Base-by-base conservation (phyloP, 2,329 filamentous ascomycete genomes). In the Neonectria punicea region DNA sequence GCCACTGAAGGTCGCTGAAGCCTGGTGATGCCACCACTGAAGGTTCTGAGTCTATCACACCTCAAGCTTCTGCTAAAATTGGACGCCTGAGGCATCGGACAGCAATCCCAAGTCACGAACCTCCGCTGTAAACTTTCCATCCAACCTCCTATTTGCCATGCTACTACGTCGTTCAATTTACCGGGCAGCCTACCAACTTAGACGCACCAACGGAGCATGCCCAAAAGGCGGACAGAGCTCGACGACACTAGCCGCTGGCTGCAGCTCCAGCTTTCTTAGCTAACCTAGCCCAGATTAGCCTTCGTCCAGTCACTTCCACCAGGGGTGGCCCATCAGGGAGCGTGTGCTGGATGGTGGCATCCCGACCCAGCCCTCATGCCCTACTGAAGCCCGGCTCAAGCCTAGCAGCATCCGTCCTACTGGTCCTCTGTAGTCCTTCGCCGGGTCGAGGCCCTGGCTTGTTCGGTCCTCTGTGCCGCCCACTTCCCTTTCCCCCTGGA, bases 331-430 rank as follows among this genome's bases (percentile, higher is more conserved):
- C 49, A 51, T 34, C 22, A 51, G 11, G 49, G 28, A 34, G 49
- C 16, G 49, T 10, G 30, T 34, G 49, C n/a, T 51, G 49, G 30
- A 34, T 51, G 49, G 49, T 36, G 49, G 32, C 49, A 51, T 51
- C 49, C 30, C 14, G 16, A 41, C 39, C 43, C 16, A 49, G 46
- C 25, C 25, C 30, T 30, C 14, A 50, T 51, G 49, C 49, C 49
- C 49, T 34, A 30, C 46, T n/a, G 22, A 16, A 25, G 46, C 14
- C 46, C 22, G 20, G 20, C 13, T 25, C 22, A 28, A n/a, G 30
- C 4, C 28, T 18, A 50, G 28, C 47, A 18, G 28, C 16, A n/a
- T 18, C 46, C 46, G n/a, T 49, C 11, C 46, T 25, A 11, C 30
- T 18, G 47, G 28, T 32, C 28, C 16, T 50, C 28, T 32, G 14